Evolutionary conservation across 2,329 filamentous ascomycete species (phyloP).

Genomic region (Lachnellula willkommii): DNA sequence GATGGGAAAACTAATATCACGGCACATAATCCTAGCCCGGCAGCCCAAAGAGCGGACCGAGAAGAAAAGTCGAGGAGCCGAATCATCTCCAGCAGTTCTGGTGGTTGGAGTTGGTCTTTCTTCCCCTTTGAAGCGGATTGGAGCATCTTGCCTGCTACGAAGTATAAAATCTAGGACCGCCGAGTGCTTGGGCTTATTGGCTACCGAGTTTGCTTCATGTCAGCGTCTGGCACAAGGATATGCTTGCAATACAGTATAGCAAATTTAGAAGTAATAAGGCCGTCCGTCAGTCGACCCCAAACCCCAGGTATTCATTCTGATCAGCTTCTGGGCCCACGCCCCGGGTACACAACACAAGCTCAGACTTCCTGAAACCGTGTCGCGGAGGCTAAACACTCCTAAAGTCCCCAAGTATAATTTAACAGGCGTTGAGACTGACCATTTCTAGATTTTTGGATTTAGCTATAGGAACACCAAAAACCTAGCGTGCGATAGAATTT

Average conservation of each 20-base stretch:
- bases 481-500: too few species aligned
- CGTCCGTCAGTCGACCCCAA: not conserved
- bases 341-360: not conserved
- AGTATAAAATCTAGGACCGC: not conserved
- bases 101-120: too few species aligned
- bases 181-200: not conserved
- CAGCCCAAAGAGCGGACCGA: too few species aligned
- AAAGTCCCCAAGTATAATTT: not conserved
- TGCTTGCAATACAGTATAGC: not conserved
- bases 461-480: too few species aligned
- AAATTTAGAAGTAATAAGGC: not conserved
- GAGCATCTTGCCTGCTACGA: not conserved
- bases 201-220: not conserved
- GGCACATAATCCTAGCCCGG: too few species aligned
- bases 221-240: not conserved
- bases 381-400: not conserved
- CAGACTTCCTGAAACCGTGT: not conserved
- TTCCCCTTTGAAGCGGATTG: too few species aligned
- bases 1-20: too few species aligned
- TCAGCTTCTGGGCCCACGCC: not conserved
- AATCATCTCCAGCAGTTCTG: too few species aligned
- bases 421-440: not conserved
- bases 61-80: too few species aligned
- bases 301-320: too few species aligned
- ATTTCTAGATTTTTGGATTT: too few species aligned